Conservation (phyloP, 805 yeast species). For the Candida dajiaensis region DNA sequence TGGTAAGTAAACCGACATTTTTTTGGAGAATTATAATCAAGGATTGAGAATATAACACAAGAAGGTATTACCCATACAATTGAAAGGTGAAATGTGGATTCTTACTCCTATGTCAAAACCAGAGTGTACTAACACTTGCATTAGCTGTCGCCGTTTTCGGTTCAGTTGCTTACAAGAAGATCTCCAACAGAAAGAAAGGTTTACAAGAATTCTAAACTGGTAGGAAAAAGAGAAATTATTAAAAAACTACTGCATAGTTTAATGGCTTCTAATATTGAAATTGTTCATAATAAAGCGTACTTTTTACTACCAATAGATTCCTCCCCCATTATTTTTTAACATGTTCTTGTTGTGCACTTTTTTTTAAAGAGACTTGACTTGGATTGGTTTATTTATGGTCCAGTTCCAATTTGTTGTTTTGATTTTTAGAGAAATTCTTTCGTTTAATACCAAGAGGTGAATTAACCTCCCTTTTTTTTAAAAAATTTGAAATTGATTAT, state of each 20-base stretch:
- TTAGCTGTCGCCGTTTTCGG: conserved; percentile 13
- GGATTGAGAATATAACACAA: too few relatives aligned
- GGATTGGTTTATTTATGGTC: too few relatives aligned
- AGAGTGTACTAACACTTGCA: too few relatives aligned
- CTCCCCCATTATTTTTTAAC: neutral
- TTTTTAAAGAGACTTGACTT: too few relatives aligned
- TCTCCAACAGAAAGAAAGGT: conserved; percentile 20
- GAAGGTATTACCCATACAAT: too few relatives aligned
- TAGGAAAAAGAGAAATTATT: too few relatives aligned
- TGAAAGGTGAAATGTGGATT: too few relatives aligned
- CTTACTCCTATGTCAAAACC: too few relatives aligned
- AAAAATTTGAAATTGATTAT: too few relatives aligned
- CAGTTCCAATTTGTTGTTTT: neutral
- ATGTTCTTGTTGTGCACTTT: neutral
- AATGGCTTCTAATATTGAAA: too few relatives aligned
- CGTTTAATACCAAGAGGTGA: neutral
- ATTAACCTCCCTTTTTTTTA: neutral
- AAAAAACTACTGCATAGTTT: neutral
- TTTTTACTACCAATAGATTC: neutral
- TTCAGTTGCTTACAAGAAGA: conserved; percentile 9
- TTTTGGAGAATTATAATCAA: too few relatives aligned
- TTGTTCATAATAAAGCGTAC: too few relatives aligned
- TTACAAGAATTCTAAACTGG: conserved; percentile 20
- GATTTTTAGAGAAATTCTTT: conserved; percentile 1
- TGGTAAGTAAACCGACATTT: conserved; percentile 14